These are phyloP conservation scores for Tolypocladium ophioglossoides DNA, from an alignment of 2,329 filamentous ascomycete species.

Conservation along the genomic window DNA sequence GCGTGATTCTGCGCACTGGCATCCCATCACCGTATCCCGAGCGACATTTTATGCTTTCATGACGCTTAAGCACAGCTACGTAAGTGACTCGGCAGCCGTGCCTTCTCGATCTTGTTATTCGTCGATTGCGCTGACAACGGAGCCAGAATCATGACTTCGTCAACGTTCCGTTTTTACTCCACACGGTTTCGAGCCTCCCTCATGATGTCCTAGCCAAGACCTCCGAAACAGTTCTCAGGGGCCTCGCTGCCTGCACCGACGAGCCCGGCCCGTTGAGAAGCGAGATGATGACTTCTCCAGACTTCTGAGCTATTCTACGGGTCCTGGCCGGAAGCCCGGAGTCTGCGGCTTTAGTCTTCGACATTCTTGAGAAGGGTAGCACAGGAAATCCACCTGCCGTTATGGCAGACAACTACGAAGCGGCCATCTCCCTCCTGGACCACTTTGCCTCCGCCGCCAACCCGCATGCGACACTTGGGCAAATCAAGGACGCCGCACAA, in stretches of 20 bases:
- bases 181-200: conserved; percentile 81
- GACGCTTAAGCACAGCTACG: conserved; percentile 74
- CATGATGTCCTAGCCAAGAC: conserved; percentile 67
- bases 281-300: conserved; percentile 90
- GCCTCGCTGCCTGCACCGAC: conserved; percentile 69
- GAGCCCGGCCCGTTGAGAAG: conserved; percentile 69
- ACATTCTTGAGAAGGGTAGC: conserved; percentile 72
- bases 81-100: conserved; percentile 32
- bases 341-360: conserved; percentile 69
- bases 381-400: conserved; percentile 69
- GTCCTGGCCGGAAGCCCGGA: conserved; percentile 59
- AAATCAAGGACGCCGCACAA: conserved; percentile 46
- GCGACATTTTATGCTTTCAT: conserved; percentile 79
- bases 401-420: conserved; percentile 91
- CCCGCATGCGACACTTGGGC: conserved; percentile 59
- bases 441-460: conserved; percentile 81
- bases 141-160: conserved; percentile 76
- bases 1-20: conserved; percentile 66
- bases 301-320: conserved; percentile 90
- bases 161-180: conserved; percentile 81
- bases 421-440: conserved; percentile 72
- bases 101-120: background rate
- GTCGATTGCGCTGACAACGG: conserved; percentile 9
- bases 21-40: conserved; percentile 74
- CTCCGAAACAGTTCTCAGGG: conserved; percentile 65